Conservation (phyloP, 2,329 filamentous ascomycete genomes). For the Aulographum hederae region DNA sequence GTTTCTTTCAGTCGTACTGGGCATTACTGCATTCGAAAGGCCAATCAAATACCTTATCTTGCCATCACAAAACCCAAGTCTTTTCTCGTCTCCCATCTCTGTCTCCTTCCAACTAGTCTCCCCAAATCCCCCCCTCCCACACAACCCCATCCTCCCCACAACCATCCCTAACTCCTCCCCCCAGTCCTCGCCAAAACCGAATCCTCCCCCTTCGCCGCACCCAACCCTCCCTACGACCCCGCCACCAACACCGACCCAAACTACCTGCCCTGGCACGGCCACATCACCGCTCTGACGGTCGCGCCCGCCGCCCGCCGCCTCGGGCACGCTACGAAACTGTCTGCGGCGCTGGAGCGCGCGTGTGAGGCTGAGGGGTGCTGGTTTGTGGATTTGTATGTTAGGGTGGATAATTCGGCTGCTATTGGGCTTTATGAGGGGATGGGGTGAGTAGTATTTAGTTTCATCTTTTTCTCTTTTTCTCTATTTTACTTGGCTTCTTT, state of each 20-base stretch:
- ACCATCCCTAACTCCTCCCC: constrained; percentile 5
- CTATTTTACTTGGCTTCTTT: no score
- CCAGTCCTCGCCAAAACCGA: constrained; percentile 94
- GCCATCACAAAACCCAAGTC: not conserved
- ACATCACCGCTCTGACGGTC: constrained; percentile 91
- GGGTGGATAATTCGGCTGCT: constrained; percentile 72
- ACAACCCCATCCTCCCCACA: not conserved
- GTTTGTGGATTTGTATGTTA: constrained; percentile 92
- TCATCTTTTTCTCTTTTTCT: not conserved
- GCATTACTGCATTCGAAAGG: not conserved
- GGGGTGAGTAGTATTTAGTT: constrained; percentile 35
- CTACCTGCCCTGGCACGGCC: constrained; percentile 98
- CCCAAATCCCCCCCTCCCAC: not conserved
- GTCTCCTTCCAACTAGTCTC: constrained; percentile 1
- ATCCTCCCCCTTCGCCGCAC: constrained; percentile 54
- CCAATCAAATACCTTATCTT: not conserved
- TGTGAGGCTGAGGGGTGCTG: constrained; percentile 71
- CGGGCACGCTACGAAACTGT: constrained; percentile 72
- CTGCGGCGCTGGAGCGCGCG: constrained; percentile 61
- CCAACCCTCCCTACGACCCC: constrained; percentile 53
- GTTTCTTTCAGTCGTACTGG: not conserved
- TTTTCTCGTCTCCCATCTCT: not conserved
- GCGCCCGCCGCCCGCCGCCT: constrained; percentile 70
- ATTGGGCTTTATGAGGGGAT: constrained; percentile 78
- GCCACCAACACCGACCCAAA: constrained; percentile 30